These are phyloP conservation scores for Sarcodon sp. DNA, from an alignment of 768 basidiomycete species.

Conservation along the genomic window DNA sequence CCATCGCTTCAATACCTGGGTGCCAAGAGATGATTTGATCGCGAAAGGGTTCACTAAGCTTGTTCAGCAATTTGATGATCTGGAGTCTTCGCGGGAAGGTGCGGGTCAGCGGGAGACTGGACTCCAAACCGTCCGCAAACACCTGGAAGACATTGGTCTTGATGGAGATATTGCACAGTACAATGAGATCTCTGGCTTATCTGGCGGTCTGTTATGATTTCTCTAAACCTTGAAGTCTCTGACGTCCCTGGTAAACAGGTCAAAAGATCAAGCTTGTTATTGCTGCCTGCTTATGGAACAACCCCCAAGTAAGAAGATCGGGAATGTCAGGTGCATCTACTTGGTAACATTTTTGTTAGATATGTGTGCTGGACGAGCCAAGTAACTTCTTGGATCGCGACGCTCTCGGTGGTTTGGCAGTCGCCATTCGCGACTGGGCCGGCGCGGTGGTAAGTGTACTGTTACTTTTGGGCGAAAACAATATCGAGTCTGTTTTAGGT, in stretches of 20 bases:
- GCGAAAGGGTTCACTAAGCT: conserved; percentile 82
- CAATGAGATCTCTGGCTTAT: conserved; percentile 90
- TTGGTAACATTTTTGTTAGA: conserved; percentile 20
- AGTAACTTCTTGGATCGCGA: conserved; percentile 98
- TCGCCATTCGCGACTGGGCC: conserved; percentile 91
- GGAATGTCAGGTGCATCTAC: conserved; percentile 2
- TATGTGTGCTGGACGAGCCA: conserved; percentile 78
- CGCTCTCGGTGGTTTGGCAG: conserved; percentile 86
- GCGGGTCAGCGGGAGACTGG: conserved; percentile 85
- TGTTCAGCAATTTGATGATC: conserved; percentile 90
- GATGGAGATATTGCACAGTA: conserved; percentile 98
- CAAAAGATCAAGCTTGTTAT: conserved; percentile 97
- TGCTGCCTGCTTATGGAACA: conserved; percentile 93
- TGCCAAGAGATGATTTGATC: conserved; percentile 78
- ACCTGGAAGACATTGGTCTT: conserved; percentile 89
- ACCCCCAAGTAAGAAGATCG: conserved; percentile 56
- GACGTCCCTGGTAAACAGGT: conserved; percentile 26
- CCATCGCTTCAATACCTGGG: conserved; percentile 84
- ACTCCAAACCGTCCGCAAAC: conserved; percentile 72
- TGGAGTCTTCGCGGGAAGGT: conserved; percentile 92
- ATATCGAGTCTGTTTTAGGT: conserved; percentile 30
- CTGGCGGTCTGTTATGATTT: conserved; percentile 50
- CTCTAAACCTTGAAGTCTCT: conserved; percentile 2
- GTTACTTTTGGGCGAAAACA: conserved; percentile 9
- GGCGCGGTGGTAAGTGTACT: conserved; percentile 63